These are phyloP conservation scores for Zasmidium citrigriseum DNA, from an alignment of 2,329 filamentous ascomycete genomes.

Conservation along the genomic window DNA sequence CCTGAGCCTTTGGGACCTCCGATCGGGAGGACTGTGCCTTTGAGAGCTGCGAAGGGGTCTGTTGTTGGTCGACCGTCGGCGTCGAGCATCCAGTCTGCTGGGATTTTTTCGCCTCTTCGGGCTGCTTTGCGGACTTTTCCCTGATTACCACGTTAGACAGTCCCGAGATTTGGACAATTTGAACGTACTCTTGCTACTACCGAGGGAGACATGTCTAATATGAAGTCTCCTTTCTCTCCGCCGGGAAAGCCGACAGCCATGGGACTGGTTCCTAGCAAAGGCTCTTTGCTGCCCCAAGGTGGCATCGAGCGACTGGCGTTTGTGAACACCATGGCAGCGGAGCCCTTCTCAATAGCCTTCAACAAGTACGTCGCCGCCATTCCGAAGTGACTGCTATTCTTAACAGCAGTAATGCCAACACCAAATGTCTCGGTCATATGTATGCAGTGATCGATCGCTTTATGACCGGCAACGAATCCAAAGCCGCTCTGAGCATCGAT, in stretches of 20 bases:
- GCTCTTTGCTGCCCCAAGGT: slow-evolving; percentile 65
- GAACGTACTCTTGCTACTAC: slow-evolving; percentile 54
- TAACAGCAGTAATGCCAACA: slow-evolving; percentile 32
- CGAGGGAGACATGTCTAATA: slow-evolving; percentile 67
- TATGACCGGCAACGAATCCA: background rate
- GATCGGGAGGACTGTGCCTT: slow-evolving; percentile 78
- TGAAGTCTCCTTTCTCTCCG: slow-evolving; percentile 60
- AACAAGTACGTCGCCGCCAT: slow-evolving; percentile 79
- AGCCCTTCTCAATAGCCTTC: slow-evolving; percentile 67
- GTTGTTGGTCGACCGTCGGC: slow-evolving; percentile 54
- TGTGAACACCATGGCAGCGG: slow-evolving; percentile 60
- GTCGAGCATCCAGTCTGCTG: slow-evolving; percentile 72
- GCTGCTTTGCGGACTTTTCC: slow-evolving; percentile 71
- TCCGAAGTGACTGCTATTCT: slow-evolving; percentile 77
- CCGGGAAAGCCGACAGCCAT: slow-evolving; percentile 74
- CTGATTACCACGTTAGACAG: slow-evolving; percentile 27
- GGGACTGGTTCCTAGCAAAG: slow-evolving; percentile 70
- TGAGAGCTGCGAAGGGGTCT: slow-evolving; percentile 67
- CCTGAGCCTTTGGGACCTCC: slow-evolving; percentile 76
- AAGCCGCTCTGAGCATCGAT: background rate
- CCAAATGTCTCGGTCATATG: background rate
- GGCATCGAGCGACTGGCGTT: slow-evolving; percentile 68
- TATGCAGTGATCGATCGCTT: background rate
- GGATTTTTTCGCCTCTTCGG: slow-evolving; percentile 65
- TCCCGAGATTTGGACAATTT: background rate